phyloP scores from a whole-genome alignment of 2,329 filamentous ascomycete species.

The Cladosporium sp. region DNA sequence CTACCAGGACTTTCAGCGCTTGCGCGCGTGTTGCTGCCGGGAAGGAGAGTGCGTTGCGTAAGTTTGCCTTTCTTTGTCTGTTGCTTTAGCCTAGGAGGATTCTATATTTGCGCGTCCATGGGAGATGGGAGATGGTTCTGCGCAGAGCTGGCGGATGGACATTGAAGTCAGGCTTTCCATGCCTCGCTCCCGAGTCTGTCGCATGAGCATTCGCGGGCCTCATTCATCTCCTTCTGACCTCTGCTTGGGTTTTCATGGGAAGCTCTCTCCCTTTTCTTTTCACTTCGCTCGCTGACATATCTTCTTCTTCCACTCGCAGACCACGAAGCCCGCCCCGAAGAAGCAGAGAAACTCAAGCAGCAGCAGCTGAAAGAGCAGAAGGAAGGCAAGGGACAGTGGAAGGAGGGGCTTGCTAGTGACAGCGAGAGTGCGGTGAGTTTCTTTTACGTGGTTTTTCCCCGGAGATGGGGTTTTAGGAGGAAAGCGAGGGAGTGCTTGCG shows the following conservation, averaged over 20 bases:
- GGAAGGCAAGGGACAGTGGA: conserved; percentile 68
- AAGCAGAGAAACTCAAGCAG: conserved; percentile 56
- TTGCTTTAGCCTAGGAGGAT: too few relatives aligned
- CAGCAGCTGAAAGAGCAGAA: conserved; percentile 49
- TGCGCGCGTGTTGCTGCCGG: conserved; percentile 26
- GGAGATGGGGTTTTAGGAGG: background rate
- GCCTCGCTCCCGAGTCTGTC: too few relatives aligned
- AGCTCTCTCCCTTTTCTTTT: background rate
- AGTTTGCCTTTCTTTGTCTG: conserved; percentile 16
- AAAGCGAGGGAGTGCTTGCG: background rate
- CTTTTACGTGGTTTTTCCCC: background rate
- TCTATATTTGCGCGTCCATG: too few relatives aligned
- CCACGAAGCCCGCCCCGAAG: conserved; percentile 38
- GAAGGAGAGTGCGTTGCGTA: conserved; percentile 44
- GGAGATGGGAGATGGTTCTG: too few relatives aligned
- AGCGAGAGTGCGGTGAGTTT: conserved; percentile 67
- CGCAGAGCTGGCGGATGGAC: too few relatives aligned
- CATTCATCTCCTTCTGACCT: too few relatives aligned
- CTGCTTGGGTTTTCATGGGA: too few relatives aligned
- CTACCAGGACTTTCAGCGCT: conserved; percentile 33
- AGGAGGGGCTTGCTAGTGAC: conserved; percentile 69
- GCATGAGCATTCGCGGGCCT: too few relatives aligned
- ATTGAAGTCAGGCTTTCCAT: too few relatives aligned
- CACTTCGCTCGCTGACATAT: background rate
- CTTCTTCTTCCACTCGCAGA: conserved; percentile 32